Evolutionary conservation across 2,329 filamentous ascomycete genomes (phyloP).

Genomic region (Dactylellina leptospora): DNA sequence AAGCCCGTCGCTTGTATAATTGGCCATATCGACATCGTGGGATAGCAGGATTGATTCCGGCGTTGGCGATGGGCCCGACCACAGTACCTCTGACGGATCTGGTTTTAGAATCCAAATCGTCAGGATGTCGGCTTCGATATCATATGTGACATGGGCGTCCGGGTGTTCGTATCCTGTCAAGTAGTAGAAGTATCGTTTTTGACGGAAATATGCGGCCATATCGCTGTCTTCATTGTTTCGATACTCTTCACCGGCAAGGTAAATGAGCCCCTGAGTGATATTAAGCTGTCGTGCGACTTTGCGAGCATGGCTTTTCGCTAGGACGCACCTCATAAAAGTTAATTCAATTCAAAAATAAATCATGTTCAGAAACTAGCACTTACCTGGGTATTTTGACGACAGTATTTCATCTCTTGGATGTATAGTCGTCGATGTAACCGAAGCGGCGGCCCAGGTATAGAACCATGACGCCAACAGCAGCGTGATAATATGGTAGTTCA

Average conservation of each 20-base stretch:
- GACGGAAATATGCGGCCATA: slow-evolving; percentile 67
- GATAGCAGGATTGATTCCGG: slow-evolving; percentile 55
- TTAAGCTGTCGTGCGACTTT: slow-evolving; percentile 62
- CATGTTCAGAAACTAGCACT: neutral
- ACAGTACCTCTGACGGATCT: neutral
- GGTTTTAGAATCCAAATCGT: slow-evolving; percentile 66
- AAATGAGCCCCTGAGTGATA: slow-evolving; percentile 65
- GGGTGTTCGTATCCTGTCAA: slow-evolving; percentile 66
- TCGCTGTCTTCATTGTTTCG: slow-evolving; percentile 68
- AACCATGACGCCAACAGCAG: neutral
- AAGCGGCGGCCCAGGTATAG: neutral
- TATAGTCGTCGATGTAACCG: no score
- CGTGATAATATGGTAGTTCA: neutral
- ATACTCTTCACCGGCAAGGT: slow-evolving; percentile 66
- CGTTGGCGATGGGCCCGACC: slow-evolving; percentile 12
- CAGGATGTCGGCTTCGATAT: slow-evolving; percentile 69
- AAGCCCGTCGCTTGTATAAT: slow-evolving; percentile 64
- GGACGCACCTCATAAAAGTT: neutral
- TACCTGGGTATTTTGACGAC: slow-evolving; percentile 31
- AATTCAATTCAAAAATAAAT: neutral
- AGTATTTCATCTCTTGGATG: neutral
- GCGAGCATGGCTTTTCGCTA: slow-evolving; percentile 65
- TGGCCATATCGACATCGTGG: slow-evolving; percentile 76
- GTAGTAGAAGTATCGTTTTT: slow-evolving; percentile 71
- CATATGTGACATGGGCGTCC: slow-evolving; percentile 68